Evolutionary conservation across 2,329 filamentous ascomycete species (phyloP), one percentile per base, ranked within the genome.

Genomic region (Ampelomyces quisqualis): DNA sequence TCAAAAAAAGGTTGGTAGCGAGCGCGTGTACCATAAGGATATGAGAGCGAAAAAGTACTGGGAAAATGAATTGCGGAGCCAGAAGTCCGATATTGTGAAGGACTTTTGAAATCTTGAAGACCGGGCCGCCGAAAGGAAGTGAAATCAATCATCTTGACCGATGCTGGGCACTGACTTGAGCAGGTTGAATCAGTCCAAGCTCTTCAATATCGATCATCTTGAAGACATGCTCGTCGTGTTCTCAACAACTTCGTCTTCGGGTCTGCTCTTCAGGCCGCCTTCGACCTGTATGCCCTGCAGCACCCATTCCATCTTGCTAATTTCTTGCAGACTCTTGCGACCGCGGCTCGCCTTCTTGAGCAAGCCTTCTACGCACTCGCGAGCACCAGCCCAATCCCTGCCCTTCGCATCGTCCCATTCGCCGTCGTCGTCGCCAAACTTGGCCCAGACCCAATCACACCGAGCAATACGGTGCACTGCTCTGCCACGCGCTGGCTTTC

Each of bases 381-480:
- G 85, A 5, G 89, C 90, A 1, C 88, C 89, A 24, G 82, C 76
- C 37, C 94, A 78, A 1, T 79, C 85, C 34, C 73, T 75, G 5
- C 78, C 81, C 48, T 79, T 82, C 54, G 80, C 75, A 3, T 76
- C 77, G 34, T 95, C 89, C 76, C 94, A 93, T 39, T 95, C 89
- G 23, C 89, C 90, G 40, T 94, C 87, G 8, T 85, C 82, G 42
- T 90, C 85, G 2, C 84, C 89, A 62, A 86, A 95, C 45, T 86
- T 82, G 47, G 89, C 83, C 93, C 93, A 98, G 33, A 86, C 82
- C 93, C 93, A 98, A 64, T 98, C 93, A 35, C 90, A 88, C 23
- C 93, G 79, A 2, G 93, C 93, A 47, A 98, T 97, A n/a, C 90
- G 84, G 65, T 98, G 93, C 37, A 86, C 91, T 0, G 88, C 91